These are phyloP conservation scores for Berberis thunbergii DNA, from an alignment of 164 flowering plant species.

Conservation along the genomic window DNA sequence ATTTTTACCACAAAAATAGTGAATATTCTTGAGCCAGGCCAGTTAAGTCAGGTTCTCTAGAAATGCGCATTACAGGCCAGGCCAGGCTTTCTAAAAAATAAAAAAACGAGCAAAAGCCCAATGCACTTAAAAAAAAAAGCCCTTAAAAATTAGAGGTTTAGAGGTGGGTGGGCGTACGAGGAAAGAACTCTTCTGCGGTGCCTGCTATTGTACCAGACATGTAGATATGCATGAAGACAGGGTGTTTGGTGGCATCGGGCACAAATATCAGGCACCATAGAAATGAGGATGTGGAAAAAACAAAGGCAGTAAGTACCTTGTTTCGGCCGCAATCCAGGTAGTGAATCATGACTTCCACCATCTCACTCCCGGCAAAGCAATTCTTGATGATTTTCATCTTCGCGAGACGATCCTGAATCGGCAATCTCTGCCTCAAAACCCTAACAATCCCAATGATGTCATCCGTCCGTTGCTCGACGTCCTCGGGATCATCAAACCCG, in stretches of 20 bases:
- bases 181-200: no score
- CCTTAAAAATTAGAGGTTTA: no score
- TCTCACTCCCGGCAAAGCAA: slow-evolving; percentile 66
- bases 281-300: neutral
- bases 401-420: slow-evolving; percentile 72
- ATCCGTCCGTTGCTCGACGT: slow-evolving; percentile 37
- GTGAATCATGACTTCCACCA: slow-evolving; percentile 55
- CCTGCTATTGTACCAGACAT: no score
- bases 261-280: neutral
- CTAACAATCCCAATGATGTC: slow-evolving; percentile 45
- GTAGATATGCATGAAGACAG: neutral
- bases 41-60: no score
- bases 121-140: no score
- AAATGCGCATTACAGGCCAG: no score
- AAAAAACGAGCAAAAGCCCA: no score
- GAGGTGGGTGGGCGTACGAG: no score
- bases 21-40: no score
- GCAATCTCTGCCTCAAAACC: slow-evolving; percentile 62
- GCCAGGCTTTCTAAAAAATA: no score
- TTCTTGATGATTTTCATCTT: slow-evolving; percentile 81
- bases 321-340: slow-evolving; percentile 57
- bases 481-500: slow-evolving; percentile 65
- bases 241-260: neutral
- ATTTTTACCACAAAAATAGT: no score
- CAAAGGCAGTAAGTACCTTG: slow-evolving; percentile 33